A percentile compares a stretch with the other conserved stretches of the same genome.
phyloP scores from a whole-genome alignment of 352 stramenopile species.

The Pythium aquatile region DNA sequence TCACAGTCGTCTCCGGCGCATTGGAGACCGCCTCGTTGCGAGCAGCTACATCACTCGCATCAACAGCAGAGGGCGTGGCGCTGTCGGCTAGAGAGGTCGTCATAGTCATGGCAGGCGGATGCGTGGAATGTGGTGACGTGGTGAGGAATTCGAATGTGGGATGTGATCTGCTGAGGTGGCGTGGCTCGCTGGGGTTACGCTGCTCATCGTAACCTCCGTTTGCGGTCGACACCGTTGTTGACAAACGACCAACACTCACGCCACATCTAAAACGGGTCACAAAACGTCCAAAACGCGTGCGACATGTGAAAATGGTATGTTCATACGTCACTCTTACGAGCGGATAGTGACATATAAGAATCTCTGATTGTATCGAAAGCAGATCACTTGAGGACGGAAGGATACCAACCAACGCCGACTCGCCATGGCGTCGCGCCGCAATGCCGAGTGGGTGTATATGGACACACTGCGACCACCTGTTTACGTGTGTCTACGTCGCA shows the following conservation, averaged over 20 bases:
- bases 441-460: conserved; percentile 49
- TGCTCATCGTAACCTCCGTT: background rate
- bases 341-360: background rate
- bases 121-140: background rate
- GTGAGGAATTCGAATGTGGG: background rate
- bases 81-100: conserved; percentile 1
- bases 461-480: conserved; percentile 56
- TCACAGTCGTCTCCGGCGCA: background rate
- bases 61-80: background rate
- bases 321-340: background rate
- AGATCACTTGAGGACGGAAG: too few relatives aligned
- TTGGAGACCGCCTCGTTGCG: background rate
- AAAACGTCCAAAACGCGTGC: background rate
- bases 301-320: background rate
- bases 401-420: too few relatives aligned
- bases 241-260: conserved; percentile 11
- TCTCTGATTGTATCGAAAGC: background rate
- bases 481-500: conserved; percentile 69
- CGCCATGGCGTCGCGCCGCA: conserved; percentile 7
- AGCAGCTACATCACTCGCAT: background rate
- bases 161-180: background rate
- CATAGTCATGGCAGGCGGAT: conserved; percentile 12
- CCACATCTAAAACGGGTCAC: background rate
- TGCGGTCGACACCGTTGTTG: background rate
- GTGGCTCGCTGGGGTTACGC: background rate